Conservation (phyloP, 805 yeast genomes). For the Ogataea ganodermae region DNA sequence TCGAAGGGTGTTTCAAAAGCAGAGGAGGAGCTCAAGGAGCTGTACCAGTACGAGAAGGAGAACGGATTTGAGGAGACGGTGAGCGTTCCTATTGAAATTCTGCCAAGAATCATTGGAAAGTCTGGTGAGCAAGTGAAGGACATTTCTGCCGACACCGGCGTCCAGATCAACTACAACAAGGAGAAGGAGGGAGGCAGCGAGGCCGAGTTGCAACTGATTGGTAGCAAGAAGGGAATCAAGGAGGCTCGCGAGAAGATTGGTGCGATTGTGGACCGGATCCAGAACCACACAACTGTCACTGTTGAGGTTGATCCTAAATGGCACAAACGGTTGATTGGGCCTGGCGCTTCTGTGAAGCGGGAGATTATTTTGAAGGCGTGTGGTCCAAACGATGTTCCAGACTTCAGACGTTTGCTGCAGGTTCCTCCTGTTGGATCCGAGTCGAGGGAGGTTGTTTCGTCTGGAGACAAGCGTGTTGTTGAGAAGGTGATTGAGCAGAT, state of each 20-base stretch:
- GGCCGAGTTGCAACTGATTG: slow-evolving; percentile 70
- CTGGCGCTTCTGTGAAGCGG: slow-evolving; percentile 70
- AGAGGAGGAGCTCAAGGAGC: slow-evolving; percentile 78
- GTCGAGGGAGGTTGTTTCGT: slow-evolving; percentile 57
- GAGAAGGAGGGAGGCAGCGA: slow-evolving; percentile 47
- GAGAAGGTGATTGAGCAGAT: slow-evolving; percentile 64
- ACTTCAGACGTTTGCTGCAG: slow-evolving; percentile 57
- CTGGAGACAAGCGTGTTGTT: slow-evolving; percentile 78
- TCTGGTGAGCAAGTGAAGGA: slow-evolving; percentile 81
- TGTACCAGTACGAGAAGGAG: slow-evolving; percentile 83
- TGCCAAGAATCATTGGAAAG: slow-evolving; percentile 87
- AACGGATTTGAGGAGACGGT: slow-evolving; percentile 72
- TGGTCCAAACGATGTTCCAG: slow-evolving; percentile 53
- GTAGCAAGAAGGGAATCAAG: slow-evolving; percentile 73
- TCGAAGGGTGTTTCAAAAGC: slow-evolving; percentile 86
- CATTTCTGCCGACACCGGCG: slow-evolving; percentile 69
- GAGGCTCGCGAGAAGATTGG: slow-evolving; percentile 67
- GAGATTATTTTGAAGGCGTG: slow-evolving; percentile 81
- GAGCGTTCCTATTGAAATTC: slow-evolving; percentile 68
- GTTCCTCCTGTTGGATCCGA: slow-evolving; percentile 71
- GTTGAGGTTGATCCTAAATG: slow-evolving; percentile 72
- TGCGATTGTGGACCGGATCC: slow-evolving; percentile 62
- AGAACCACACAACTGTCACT: slow-evolving; percentile 58
- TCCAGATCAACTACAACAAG: slow-evolving; percentile 51
- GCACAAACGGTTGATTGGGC: slow-evolving; percentile 77